Conservation (phyloP, 306 rosid species). For the Inga oerstediana region DNA sequence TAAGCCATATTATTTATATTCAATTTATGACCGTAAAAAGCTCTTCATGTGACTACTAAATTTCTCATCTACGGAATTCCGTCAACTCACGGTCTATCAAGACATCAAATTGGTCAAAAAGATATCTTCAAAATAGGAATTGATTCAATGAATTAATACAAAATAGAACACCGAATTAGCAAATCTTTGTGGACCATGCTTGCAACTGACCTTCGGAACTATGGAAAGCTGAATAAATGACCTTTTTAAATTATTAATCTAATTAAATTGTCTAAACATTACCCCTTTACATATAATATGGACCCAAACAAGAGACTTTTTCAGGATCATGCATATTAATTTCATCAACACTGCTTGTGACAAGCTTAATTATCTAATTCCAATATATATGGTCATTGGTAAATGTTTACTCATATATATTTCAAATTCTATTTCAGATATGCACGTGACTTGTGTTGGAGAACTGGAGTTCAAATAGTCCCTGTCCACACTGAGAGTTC, state of each 20-base stretch:
- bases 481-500: not conserved
- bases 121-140: not conserved
- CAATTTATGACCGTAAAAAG: not conserved
- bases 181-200: not conserved
- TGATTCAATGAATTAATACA: not conserved
- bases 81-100: not conserved
- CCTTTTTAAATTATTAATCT: not conserved
- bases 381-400: not conserved
- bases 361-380: not conserved
- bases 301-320: not conserved
- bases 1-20: not conserved
- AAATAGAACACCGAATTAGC: not conserved
- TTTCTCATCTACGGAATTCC: not conserved
- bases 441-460: constrained; percentile 28
- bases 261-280: not conserved
- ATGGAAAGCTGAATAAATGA: not conserved
- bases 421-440: constrained; percentile 45
- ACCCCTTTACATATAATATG: not conserved
- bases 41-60: not conserved
- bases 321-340: not conserved
- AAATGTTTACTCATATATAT: not conserved
- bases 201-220: not conserved
- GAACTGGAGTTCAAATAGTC: not conserved
- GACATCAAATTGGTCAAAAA: not conserved
- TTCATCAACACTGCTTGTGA: not conserved